Percentiles rank a stretch among this genome's conserved stretches.
phyloP scores from a whole-genome alignment of 2,329 filamentous ascomycete species.

The Fusarium gaditjirri region DNA sequence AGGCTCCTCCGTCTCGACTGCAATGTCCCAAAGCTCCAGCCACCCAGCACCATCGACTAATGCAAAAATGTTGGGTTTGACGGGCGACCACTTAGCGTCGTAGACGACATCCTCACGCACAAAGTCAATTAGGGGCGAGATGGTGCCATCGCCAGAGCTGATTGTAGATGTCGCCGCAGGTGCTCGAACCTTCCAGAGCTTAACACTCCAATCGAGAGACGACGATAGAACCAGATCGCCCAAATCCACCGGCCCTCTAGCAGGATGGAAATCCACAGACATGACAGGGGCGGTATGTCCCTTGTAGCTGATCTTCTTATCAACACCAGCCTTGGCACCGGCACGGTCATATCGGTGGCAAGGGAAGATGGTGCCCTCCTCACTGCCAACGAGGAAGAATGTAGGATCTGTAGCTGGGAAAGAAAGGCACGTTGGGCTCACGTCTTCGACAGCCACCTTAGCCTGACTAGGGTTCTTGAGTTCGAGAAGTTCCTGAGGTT shows the following conservation, averaged over 20 bases:
- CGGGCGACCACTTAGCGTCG: conserved; percentile 93
- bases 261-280: conserved; percentile 95
- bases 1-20: conserved; percentile 90
- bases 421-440: conserved; percentile 92
- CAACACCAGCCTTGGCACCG: conserved; percentile 94
- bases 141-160: conserved; percentile 61
- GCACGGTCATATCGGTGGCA: conserved; percentile 98
- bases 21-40: conserved; percentile 95
- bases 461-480: conserved; percentile 85
- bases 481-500: conserved; percentile 93
- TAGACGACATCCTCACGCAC: conserved; percentile 96
- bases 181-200: conserved; percentile 92
- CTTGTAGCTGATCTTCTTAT: conserved; percentile 86
- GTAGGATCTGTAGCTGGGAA: conserved; percentile 96
- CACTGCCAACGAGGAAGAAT: conserved; percentile 95
- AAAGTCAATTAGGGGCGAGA: conserved; percentile 86
- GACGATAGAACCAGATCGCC: conserved; percentile 94
- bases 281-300: conserved; percentile 95
- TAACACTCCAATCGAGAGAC: conserved; percentile 95
- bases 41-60: conserved; percentile 93
- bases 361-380: conserved; percentile 95
- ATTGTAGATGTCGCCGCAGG: conserved; percentile 77
- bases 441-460: conserved; percentile 82
- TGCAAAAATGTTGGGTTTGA: conserved; percentile 93
- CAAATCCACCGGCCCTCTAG: conserved; percentile 90